Conservation (phyloP, 1,284 basidiomycete genomes). For the Hymenochaete sp. region DNA sequence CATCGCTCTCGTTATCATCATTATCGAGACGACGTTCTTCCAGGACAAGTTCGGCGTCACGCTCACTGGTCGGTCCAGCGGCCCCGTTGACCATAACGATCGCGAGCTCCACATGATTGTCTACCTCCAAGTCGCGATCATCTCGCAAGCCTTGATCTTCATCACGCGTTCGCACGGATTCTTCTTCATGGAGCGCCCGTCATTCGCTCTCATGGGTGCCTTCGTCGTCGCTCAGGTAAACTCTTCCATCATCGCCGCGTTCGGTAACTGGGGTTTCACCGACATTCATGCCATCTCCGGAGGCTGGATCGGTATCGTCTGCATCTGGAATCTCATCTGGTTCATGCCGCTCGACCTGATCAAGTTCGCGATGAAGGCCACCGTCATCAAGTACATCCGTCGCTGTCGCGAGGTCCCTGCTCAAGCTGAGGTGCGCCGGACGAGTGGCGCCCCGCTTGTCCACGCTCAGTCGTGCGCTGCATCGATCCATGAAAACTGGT, state of each 20-base stretch:
- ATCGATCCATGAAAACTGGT: slow-evolving; percentile 88
- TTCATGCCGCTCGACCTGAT: slow-evolving; percentile 91
- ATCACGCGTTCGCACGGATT: slow-evolving; percentile 93
- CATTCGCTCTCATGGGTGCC: slow-evolving; percentile 78
- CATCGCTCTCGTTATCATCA: slow-evolving; percentile 74
- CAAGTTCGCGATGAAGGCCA: slow-evolving; percentile 94
- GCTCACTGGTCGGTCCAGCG: slow-evolving; percentile 33
- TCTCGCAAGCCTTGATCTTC: slow-evolving; percentile 97
- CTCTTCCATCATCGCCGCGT: slow-evolving; percentile 92
- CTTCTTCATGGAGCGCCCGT: slow-evolving; percentile 98
- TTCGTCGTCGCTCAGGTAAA: slow-evolving; percentile 92
- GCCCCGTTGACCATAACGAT: slow-evolving; percentile 61
- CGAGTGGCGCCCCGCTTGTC: slow-evolving; percentile 66
- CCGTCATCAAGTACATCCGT: slow-evolving; percentile 79
- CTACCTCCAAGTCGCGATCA: slow-evolving; percentile 93
- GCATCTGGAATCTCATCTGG: slow-evolving; percentile 95
- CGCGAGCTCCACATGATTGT: slow-evolving; percentile 70
- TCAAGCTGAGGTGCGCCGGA: slow-evolving; percentile 35
- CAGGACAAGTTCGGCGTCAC: slow-evolving; percentile 75
- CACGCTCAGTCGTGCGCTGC: slow-evolving; percentile 84
- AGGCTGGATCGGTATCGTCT: slow-evolving; percentile 95
- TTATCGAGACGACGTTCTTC: slow-evolving; percentile 88
- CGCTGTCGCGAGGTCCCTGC: slow-evolving; percentile 48
- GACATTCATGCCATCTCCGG: slow-evolving; percentile 69
- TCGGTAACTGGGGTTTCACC: slow-evolving; percentile 89